Percentiles rank a stretch among this genome's conserved stretches.
Evolutionary conservation across 2,329 filamentous ascomycete genomes (phyloP).

Genomic region (Aspergillus terreus): DNA sequence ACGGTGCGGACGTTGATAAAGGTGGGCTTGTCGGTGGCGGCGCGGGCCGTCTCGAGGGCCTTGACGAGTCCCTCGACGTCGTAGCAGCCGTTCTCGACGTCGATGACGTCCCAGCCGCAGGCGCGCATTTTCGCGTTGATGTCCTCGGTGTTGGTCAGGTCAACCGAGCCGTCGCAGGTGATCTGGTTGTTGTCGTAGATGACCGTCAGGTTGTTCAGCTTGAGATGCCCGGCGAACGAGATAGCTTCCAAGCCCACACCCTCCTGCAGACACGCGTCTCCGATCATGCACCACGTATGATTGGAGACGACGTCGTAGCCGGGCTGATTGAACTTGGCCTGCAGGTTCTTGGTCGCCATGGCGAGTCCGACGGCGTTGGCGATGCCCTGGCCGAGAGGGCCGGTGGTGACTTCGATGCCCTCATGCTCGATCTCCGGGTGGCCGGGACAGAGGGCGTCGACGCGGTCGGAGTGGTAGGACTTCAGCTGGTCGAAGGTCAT

Average conservation of each 20-base stretch:
- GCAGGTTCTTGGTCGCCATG: slow-evolving; percentile 55
- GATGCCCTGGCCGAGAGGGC: slow-evolving; percentile 58
- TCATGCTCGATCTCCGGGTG: slow-evolving; percentile 57
- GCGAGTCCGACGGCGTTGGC: slow-evolving; percentile 59
- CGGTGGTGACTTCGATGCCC: slow-evolving; percentile 58
- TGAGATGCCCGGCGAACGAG: slow-evolving; percentile 53
- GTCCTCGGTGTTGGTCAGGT: slow-evolving; percentile 54
- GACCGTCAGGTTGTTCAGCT: slow-evolving; percentile 54
- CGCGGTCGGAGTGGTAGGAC: slow-evolving; percentile 23
- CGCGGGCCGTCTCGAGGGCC: slow-evolving; percentile 46
- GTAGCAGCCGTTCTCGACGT: slow-evolving; percentile 52
- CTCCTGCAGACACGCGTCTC: slow-evolving; percentile 58
- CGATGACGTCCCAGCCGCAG: slow-evolving; percentile 54
- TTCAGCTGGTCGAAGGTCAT: slow-evolving; percentile 34
- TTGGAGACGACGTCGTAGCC: slow-evolving; percentile 49
- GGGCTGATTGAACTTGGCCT: slow-evolving; percentile 52
- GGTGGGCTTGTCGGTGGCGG: slow-evolving; percentile 48
- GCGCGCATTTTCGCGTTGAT: slow-evolving; percentile 57
- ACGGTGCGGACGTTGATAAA: slow-evolving; percentile 58
- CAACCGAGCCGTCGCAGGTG: slow-evolving; percentile 56
- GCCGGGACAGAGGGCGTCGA: slow-evolving; percentile 27
- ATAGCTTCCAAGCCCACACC: slow-evolving; percentile 57
- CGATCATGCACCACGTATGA: slow-evolving; percentile 56
- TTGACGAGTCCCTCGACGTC: slow-evolving; percentile 48
- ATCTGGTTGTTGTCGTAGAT: slow-evolving; percentile 62